Conservation (phyloP, 2,329 filamentous ascomycete species). For the Niveomyces coronatus region DNA sequence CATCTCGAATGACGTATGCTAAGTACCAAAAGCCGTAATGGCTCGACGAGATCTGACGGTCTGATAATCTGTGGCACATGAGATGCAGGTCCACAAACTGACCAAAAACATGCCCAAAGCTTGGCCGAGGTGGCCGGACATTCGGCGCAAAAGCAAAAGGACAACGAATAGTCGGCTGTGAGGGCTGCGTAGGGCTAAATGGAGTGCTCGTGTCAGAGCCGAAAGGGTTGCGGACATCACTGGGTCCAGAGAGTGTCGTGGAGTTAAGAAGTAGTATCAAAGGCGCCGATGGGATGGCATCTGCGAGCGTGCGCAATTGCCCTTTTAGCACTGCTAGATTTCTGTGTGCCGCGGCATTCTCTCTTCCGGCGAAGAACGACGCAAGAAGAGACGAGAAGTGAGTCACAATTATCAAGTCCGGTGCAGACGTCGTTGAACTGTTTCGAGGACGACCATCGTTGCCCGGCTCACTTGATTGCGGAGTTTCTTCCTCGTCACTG, state of each 20-base stretch:
- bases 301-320: conserved; percentile 35
- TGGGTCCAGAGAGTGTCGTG: no score
- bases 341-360: conserved; percentile 36
- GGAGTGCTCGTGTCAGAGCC: not conserved
- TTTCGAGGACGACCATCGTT: not conserved
- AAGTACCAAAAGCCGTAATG: conserved; percentile 2
- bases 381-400: conserved; percentile 43
- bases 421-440: conserved; percentile 12
- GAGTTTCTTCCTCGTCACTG: conserved; percentile 28
- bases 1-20: conserved; percentile 2
- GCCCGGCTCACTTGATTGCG: not conserved
- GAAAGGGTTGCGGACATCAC: no score
- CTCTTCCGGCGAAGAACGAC: conserved; percentile 39
- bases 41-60: conserved; percentile 12
- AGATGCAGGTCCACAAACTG: conserved; percentile 46
- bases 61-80: conserved; percentile 36
- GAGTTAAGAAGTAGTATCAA: conserved; percentile 47
- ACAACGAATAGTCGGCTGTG: conserved; percentile 1
- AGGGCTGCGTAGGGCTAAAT: not conserved
- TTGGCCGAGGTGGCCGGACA: conserved; percentile 21
- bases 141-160: not conserved
- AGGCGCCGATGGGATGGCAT: conserved; percentile 28
- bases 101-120: conserved; percentile 44
- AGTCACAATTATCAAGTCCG: conserved; percentile 43
- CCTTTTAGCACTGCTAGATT: conserved; percentile 37